A percentile compares a stretch with the other conserved stretches of the same genome.
Conservation (phyloP, 2,329 filamentous ascomycete genomes). For the Fusarium stilboides region DNA sequence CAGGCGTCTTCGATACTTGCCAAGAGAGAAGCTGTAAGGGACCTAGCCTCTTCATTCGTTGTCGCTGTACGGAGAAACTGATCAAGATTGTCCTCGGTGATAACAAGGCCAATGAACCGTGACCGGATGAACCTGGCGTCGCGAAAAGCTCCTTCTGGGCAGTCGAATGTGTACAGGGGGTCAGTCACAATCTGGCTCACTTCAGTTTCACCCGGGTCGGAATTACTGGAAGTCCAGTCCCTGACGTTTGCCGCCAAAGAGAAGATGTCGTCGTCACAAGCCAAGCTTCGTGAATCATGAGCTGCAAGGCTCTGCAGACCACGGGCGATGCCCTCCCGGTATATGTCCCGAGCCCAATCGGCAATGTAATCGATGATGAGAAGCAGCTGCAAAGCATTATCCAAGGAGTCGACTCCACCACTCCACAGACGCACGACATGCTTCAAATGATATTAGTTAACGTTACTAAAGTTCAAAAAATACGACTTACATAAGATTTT, state of each 20-base stretch:
- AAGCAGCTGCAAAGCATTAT: neutral
- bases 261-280: neutral
- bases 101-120: neutral
- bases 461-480: too few relatives aligned
- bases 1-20: neutral
- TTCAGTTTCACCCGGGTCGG: neutral
- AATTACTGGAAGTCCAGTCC: neutral
- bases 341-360: neutral
- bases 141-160: neutral
- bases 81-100: neutral
- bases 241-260: neutral
- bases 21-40: neutral
- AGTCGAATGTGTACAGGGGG: neutral
- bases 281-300: neutral
- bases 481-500: too few relatives aligned
- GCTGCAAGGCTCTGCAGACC: neutral
- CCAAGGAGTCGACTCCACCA: rapidly evolving
- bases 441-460: too few relatives aligned
- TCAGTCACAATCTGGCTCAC: neutral
- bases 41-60: neutral
- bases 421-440: neutral
- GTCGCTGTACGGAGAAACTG: neutral
- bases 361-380: constrained; percentile 6
- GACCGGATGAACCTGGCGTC: neutral
- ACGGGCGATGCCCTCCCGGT: neutral